A percentile compares a stretch with the other conserved stretches of the same genome.
phyloP scores from a whole-genome alignment of 495 filamentous ascomycete genomes.

The Lasiosphaeria hispida region DNA sequence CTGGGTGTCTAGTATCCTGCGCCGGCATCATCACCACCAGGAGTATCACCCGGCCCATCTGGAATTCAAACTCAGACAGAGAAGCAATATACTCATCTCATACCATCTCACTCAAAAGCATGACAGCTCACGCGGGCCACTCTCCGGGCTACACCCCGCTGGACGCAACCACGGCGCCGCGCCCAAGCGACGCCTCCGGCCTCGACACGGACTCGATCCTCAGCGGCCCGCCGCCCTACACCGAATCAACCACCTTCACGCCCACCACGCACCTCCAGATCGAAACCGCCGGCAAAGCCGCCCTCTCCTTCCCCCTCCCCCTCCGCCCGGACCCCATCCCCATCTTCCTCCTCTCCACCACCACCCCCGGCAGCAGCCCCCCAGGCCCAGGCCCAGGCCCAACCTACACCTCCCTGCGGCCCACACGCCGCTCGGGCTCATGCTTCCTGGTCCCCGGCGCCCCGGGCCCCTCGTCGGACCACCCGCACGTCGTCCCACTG shows the following conservation, averaged over 20 bases:
- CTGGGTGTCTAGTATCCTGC: no score
- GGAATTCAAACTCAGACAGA: no score
- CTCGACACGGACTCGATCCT: constrained; percentile 13
- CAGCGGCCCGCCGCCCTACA: constrained; percentile 11
- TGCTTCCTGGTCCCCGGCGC: constrained; percentile 28
- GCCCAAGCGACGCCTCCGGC: background rate
- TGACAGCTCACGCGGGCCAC: background rate
- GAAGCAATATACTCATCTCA: background rate
- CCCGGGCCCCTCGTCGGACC: constrained; percentile 11
- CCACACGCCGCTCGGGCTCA: constrained; percentile 42
- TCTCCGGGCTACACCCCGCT: constrained; percentile 11
- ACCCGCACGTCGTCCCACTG: constrained; percentile 24
- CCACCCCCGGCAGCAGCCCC: background rate
- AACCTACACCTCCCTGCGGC: constrained; percentile 45
- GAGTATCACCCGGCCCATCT: no score
- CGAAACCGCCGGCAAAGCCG: constrained; percentile 42
- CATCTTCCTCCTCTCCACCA: constrained; percentile 34
- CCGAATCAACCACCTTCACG: constrained; percentile 27
- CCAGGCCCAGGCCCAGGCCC: no score
- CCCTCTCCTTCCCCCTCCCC: constrained; percentile 45
- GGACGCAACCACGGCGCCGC: constrained; percentile 2
- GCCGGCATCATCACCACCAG: no score
- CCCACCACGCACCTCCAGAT: constrained; percentile 43
- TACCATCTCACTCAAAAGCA: background rate
- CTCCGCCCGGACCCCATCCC: constrained; percentile 42